Base-by-base conservation (phyloP, 768 basidiomycete species). In the Hirschioporus abietinus region DNA sequence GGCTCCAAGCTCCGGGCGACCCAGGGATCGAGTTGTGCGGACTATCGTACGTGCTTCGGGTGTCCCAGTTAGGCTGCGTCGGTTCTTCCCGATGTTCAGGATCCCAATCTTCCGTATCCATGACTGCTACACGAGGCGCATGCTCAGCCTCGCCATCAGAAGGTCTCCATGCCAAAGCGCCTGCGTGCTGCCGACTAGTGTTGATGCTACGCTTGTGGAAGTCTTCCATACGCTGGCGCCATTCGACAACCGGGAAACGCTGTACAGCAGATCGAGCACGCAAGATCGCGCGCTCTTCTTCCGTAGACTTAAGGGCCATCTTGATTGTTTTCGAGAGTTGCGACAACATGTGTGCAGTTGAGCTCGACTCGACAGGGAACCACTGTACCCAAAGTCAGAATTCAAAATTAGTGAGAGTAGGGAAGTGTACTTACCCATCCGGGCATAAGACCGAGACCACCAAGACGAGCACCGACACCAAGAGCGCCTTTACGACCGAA, bases 171-270 rank as follows among this genome's bases (percentile, higher is more conserved):
- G 94, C 93, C 66, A 92, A 85, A 1, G 79, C 67, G 7, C 87
- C 90, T 26, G 95, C 93, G 1, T 86, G 24, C 30, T 78, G 76
- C 64, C 95, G 89, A 73, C 91, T 95, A 4, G 80, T 79, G 25
- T 75, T 76, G 74, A 97, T 95, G 72, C 89, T 91, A 67, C 95
- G 89, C 68, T 84, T 86, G 75, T 97, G 95, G 83, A 96, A 93
- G 76, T 96, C 95, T 78, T 97, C 95, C 83, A 89, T 92, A 63
- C 92, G 87, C 75, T 96, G 95, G 73, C 95, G 91, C 95, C 95
- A 97, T 79, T 97, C 95, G 27, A 97, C 92, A 66, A 97, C 95
- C 5, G 95, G 95, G 91, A 97, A 97, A 72, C 95, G 92, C 73
- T 96, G 95, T 2, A 97, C 85, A 20, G 95, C 95, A 18, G 95